These are phyloP conservation scores for Phaeotremella fagi DNA, from an alignment of 768 basidiomycete genomes.

Conservation along the genomic window DNA sequence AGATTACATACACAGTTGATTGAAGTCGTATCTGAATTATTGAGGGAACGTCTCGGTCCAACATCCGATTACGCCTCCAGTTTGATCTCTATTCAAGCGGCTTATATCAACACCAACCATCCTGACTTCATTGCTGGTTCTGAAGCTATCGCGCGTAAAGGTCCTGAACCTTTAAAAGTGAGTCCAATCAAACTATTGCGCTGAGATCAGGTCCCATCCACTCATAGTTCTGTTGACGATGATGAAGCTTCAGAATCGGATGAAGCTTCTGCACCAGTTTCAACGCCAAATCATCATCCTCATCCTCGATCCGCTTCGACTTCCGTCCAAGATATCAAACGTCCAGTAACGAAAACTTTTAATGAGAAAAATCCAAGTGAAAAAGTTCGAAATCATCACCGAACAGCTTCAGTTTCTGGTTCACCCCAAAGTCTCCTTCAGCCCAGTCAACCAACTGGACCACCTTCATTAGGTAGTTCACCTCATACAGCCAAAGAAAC, in stretches of 20 bases:
- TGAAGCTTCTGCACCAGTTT: conserved; percentile 30
- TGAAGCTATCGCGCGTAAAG: conserved; percentile 50
- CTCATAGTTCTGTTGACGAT: conserved; percentile 56
- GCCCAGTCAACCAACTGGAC: not conserved
- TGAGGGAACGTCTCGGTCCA: conserved; percentile 90
- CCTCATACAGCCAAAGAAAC: conserved; percentile 69
- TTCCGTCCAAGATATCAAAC: conserved; percentile 46
- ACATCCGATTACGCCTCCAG: conserved; percentile 95
- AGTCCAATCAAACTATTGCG: not conserved
- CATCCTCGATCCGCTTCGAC: conserved; percentile 59
- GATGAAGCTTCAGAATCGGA: conserved; percentile 60
- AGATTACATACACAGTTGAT: conserved; percentile 85
- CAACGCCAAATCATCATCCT: conserved; percentile 12
- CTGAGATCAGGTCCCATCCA: conserved; percentile 27
- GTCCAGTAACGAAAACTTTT: conserved; percentile 37
- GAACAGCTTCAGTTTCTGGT: conserved; percentile 26
- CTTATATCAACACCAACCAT: conserved; percentile 99
- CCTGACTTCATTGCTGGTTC: conserved; percentile 85
- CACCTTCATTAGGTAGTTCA: conserved; percentile 23
- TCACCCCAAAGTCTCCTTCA: conserved; percentile 6
- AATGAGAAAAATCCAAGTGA: conserved; percentile 27
- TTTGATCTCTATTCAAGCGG: conserved; percentile 92
- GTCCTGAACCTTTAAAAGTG: conserved; percentile 27
- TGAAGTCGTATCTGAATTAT: conserved; percentile 92
- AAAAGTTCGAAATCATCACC: conserved; percentile 25